phyloP scores from a whole-genome alignment of 148 eudicot species.

The Rhododendron simsii region DNA sequence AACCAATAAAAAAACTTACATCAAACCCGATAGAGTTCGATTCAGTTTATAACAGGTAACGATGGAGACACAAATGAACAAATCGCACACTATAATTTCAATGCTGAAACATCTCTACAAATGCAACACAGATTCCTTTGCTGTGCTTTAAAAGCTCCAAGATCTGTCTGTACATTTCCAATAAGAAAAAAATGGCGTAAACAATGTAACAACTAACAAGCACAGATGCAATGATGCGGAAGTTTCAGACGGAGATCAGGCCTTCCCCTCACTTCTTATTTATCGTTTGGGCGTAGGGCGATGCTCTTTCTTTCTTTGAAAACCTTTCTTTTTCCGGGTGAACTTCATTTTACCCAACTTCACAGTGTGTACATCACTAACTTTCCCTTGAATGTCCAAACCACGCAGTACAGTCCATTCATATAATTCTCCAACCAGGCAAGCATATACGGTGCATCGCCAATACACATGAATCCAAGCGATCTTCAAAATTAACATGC shows the following conservation, averaged over 20 bases:
- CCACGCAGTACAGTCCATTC: background rate
- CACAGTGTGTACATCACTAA: background rate
- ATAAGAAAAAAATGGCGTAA: background rate
- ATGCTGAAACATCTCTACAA: slow-evolving; percentile 3
- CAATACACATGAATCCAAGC: background rate
- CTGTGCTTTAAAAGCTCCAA: background rate
- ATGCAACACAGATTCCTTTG: background rate
- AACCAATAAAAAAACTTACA: too few species aligned
- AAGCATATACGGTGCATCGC: background rate
- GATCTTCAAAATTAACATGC: background rate
- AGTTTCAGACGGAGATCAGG: background rate
- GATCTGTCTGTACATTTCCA: background rate
- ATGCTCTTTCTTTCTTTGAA: background rate
- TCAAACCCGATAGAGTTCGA: background rate
- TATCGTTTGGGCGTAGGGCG: background rate
- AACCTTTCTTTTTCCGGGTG: background rate
- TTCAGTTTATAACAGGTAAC: background rate
- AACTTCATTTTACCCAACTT: background rate
- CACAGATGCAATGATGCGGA: background rate
- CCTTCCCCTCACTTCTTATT: background rate
- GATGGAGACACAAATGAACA: background rate
- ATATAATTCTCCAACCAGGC: background rate
- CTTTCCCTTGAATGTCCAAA: background rate
- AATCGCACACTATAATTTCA: background rate
- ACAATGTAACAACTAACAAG: background rate